Conservation (phyloP, 1,139 yeast genomes). For the Blastobotrys elegans region DNA sequence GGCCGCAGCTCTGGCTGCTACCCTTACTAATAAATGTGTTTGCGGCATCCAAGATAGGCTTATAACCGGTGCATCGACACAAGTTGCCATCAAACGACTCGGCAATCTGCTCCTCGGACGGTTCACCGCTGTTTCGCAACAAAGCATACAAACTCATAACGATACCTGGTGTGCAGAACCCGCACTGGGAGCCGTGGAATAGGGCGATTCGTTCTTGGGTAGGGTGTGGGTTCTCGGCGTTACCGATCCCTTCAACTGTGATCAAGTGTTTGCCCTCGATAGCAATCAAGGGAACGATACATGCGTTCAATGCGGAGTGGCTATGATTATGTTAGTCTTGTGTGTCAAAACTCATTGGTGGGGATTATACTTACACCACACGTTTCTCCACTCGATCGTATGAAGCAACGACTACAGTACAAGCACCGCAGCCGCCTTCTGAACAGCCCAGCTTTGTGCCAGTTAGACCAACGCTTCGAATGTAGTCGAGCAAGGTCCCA, state of each 20-base stretch:
- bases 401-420: conserved; percentile 40
- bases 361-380: conserved; percentile 22
- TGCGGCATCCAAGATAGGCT: conserved; percentile 45
- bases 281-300: conserved; percentile 42
- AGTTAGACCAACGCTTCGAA: conserved; percentile 35
- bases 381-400: conserved; percentile 29
- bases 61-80: conserved; percentile 46
- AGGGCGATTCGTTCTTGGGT: conserved; percentile 44
- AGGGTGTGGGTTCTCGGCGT: conserved; percentile 38
- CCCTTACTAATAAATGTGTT: too few species aligned
- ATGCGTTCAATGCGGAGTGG: conserved; percentile 41
- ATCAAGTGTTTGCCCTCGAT: conserved; percentile 43
- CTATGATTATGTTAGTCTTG: conserved; percentile 15
- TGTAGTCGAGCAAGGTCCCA: conserved; percentile 40
- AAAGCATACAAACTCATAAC: conserved; percentile 44
- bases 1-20: conserved; percentile 29
- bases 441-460: conserved; percentile 46
- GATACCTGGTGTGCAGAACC: conserved; percentile 46
- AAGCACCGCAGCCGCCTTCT: conserved; percentile 48
- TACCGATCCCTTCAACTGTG: conserved; percentile 44
- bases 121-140: conserved; percentile 37
- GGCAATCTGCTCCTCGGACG: conserved; percentile 37
- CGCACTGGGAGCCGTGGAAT: conserved; percentile 47
- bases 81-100: conserved; percentile 45
- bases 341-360: neutral